Conservation (phyloP, 169 alveolate species). For the Plasmodium falciparum region DNA sequence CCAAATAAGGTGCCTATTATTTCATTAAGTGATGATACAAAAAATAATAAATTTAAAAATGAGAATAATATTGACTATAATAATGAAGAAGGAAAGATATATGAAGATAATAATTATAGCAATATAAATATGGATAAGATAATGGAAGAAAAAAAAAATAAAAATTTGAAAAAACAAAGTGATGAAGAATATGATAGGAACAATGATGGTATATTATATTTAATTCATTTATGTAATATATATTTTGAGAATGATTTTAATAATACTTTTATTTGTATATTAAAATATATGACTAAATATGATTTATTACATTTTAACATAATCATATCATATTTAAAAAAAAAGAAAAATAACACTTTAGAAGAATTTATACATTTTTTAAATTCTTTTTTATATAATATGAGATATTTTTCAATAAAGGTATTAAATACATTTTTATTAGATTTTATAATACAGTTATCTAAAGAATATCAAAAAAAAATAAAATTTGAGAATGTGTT, state of each 20-base stretch:
- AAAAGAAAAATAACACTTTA: constrained; percentile 49
- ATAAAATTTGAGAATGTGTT: constrained; percentile 28
- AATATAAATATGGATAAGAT: neutral
- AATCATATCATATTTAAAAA: constrained; percentile 25
- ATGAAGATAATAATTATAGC: neutral
- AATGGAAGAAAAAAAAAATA: neutral
- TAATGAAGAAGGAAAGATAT: neutral
- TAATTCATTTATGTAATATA: constrained; percentile 23
- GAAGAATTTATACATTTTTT: constrained; percentile 36
- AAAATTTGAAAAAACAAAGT: neutral
- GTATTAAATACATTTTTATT: constrained; percentile 46
- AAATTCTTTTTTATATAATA: constrained; percentile 40
- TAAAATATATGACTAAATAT: constrained; percentile 46
- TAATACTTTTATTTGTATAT: constrained; percentile 24
- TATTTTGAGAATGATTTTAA: constrained; percentile 21
- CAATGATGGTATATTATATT: constrained; percentile 40
- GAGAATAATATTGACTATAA: neutral
- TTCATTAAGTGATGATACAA: neutral
- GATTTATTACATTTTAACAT: constrained; percentile 32
- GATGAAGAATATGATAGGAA: constrained; percentile 42
- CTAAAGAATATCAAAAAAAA: constrained; percentile 22
- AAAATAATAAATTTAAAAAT: neutral
- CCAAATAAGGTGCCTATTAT: neutral
- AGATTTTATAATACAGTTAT: constrained; percentile 52
- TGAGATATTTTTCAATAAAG: constrained; percentile 55